Base-by-base conservation (phyloP, 768 basidiomycete genomes). In the Lactifluus rugatus region DNA sequence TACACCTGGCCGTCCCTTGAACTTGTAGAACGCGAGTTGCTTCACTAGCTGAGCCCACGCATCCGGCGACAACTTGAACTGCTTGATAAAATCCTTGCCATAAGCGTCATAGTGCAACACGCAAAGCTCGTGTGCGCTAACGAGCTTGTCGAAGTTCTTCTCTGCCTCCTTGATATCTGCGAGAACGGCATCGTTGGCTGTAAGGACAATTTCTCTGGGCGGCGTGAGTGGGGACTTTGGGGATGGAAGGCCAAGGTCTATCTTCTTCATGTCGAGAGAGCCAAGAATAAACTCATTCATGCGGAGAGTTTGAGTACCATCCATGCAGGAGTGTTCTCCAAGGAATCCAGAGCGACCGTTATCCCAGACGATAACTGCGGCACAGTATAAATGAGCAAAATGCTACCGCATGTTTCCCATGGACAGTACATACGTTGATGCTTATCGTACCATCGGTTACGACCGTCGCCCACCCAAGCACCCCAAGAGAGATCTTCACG, bases 1-100 rank as follows among this genome's bases (percentile, higher is more conserved):
- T 47, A 89, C 84, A 2, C 82, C 89, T 9, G 87, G 84, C 2
- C 87, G 78, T 6, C 75, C 74, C 65, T 76, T 78, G 78, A 93
- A 81, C 74, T 94, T 93, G 70, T 87, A 83, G 76, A 90, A 97
- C 21, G 94, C 95, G 48, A 97, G 84, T 72, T 97, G 95, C 75
- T 94, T 97, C 64, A 94, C 84, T 54, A 98, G 78, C 73, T 99
- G 96, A 17, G 80, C 89, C 84, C 93, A 93, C 26, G 94, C 93
- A 67, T 99, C 96, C 0, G 95, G 96, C 1, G 89, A 93, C 48
- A 81, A 76, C 66, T 85, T 85, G 78, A 80, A 81, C 56, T 75
- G 78, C 75, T 96, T 97, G 74, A 93, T 89, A 64, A 80, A 71
- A 64, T 81, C 76, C 73, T 95, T 95, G 59, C 96, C 96, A 69